phyloP scores from a whole-genome alignment of 192 early-diverging fungal species.

The Podila epigama region DNA sequence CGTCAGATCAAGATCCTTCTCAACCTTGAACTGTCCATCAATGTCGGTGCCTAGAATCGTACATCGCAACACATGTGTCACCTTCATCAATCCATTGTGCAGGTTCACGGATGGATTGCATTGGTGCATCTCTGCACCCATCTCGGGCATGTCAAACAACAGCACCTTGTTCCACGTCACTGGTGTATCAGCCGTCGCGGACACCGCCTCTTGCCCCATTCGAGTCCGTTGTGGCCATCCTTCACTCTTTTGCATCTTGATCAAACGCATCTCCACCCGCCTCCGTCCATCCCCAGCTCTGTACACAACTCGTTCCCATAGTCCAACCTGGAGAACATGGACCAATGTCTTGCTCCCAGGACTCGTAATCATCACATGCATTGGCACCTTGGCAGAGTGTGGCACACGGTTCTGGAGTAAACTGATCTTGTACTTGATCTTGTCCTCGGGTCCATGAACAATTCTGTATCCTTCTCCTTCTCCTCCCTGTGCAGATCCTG shows the following conservation, averaged over 20 bases:
- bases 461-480: too few relatives aligned
- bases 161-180: conserved; percentile 50
- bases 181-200: conserved; percentile 10
- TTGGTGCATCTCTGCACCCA: conserved; percentile 32
- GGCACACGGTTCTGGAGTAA: conserved; percentile 40
- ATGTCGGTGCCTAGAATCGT: conserved; percentile 36
- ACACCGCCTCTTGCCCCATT: neutral
- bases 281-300: conserved; percentile 40
- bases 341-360: conserved; percentile 13
- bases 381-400: conserved; percentile 32
- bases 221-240: conserved; percentile 24
- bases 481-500: conserved; percentile 24
- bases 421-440: conserved; percentile 38
- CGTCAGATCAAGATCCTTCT: conserved; percentile 41
- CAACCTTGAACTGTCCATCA: conserved; percentile 15
- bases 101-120: conserved; percentile 42
- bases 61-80: conserved; percentile 27
- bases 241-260: conserved; percentile 49
- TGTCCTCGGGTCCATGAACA: conserved; percentile 19
- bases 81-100: conserved; percentile 47
- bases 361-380: conserved; percentile 40
- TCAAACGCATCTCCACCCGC: conserved; percentile 39
- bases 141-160: conserved; percentile 42
- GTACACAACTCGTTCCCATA: conserved; percentile 43
- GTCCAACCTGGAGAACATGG: conserved; percentile 32